A percentile compares a stretch with the other conserved stretches of the same genome.
Evolutionary conservation across 2,329 filamentous ascomycete species (phyloP).

Genomic region (Neonectria coccinea): DNA sequence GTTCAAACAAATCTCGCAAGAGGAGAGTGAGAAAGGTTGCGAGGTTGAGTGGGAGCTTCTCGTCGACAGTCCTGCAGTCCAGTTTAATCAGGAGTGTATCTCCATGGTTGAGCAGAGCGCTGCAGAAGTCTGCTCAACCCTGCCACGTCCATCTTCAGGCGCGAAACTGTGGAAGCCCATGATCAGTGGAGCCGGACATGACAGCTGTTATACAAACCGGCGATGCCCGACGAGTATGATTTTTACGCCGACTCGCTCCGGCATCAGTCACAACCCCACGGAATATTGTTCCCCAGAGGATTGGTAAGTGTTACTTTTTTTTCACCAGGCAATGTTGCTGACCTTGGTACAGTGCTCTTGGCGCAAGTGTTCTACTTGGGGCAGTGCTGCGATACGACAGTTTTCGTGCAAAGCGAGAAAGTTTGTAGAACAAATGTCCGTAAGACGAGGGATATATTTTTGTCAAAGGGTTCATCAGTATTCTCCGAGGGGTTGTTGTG

Average conservation of each 20-base stretch:
- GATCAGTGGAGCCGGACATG: slow-evolving; percentile 44
- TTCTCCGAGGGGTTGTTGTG: too few species aligned
- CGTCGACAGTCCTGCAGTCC: slow-evolving; percentile 66
- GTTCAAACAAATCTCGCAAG: slow-evolving; percentile 64
- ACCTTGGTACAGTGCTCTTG: background rate
- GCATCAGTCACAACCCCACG: slow-evolving; percentile 42
- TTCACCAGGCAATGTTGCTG: background rate
- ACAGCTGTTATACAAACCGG: slow-evolving; percentile 40
- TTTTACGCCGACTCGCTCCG: slow-evolving; percentile 40
- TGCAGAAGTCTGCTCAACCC: background rate
- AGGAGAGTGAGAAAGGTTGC: slow-evolving; percentile 63
- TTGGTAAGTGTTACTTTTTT: background rate
- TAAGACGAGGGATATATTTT: too few species aligned
- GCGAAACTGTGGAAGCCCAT: slow-evolving; percentile 43
- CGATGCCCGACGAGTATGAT: slow-evolving; percentile 44
- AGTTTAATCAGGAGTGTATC: slow-evolving; percentile 73
- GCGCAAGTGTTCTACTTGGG: background rate
- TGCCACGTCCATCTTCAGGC: background rate
- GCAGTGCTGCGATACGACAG: slow-evolving; percentile 3
- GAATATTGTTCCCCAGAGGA: slow-evolving; percentile 10
- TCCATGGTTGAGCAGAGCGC: slow-evolving; percentile 62
- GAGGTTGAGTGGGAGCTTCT: slow-evolving; percentile 68
- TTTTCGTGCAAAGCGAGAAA: background rate
- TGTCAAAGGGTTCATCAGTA: too few species aligned
- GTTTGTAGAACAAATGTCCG: too few species aligned